Evolutionary conservation across 2,329 filamentous ascomycete species (phyloP).

Genomic region (Catunica adiposa): DNA sequence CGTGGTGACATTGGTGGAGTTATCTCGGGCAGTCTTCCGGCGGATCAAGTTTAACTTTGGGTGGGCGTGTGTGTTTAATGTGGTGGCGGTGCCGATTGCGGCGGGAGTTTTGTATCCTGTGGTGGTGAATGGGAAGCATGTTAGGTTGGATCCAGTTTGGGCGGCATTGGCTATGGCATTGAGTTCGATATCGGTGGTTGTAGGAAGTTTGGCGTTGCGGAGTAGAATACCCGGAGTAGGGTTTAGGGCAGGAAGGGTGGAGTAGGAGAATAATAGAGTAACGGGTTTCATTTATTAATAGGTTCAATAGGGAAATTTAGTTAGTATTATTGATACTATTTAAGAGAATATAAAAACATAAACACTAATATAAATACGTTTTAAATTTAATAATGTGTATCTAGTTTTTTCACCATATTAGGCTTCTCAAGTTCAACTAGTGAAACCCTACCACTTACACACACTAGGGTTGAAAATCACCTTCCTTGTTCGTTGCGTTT

Average conservation of each 20-base stretch:
- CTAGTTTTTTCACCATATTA: no score
- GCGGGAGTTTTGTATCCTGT: constrained; percentile 59
- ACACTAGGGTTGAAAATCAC: no score
- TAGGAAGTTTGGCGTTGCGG: constrained; percentile 61
- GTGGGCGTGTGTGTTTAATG: constrained; percentile 74
- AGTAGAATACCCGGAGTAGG: constrained; percentile 28
- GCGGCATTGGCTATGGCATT: constrained; percentile 82
- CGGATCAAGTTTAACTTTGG: constrained; percentile 72
- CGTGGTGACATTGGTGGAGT: constrained; percentile 55
- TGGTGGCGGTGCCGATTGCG: constrained; percentile 61
- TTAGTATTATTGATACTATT: no score
- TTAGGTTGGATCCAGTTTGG: constrained; percentile 64
- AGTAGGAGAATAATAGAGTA: not conserved
- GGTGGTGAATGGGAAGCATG: constrained; percentile 32
- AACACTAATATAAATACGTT: no score
- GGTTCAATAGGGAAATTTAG: no score
- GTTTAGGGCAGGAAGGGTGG: constrained; percentile 24
- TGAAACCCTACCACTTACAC: no score
- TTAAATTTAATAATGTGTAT: no score
- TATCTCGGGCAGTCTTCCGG: constrained; percentile 56
- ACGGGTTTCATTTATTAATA: no score
- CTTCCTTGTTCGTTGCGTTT: no score
- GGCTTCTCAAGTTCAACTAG: no score
- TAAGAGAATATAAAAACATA: no score
- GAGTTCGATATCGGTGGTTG: constrained; percentile 77